Percentiles rank a stretch among this genome's conserved stretches.
Evolutionary conservation across 1,284 basidiomycete species (phyloP).

Genomic region (Ganoderma sinense): DNA sequence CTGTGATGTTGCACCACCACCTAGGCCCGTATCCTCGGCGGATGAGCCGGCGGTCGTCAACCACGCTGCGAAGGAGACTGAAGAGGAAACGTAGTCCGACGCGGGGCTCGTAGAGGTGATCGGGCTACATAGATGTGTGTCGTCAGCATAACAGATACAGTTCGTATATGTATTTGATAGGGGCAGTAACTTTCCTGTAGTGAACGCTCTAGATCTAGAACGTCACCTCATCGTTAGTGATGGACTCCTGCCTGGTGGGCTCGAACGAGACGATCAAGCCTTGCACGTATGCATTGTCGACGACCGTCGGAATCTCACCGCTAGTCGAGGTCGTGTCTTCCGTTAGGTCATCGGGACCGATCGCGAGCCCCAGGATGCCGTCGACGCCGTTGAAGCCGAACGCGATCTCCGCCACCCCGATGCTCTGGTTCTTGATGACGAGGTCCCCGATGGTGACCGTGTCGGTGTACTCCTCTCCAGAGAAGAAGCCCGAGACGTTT

Average conservation of each 20-base stretch:
- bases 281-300: slow-evolving; percentile 53
- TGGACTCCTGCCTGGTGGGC: slow-evolving; percentile 42
- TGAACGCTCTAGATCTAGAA: neutral
- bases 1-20: too few species aligned
- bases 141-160: slow-evolving; percentile 35
- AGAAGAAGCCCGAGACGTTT: slow-evolving; percentile 1
- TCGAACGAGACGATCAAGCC: slow-evolving; percentile 51
- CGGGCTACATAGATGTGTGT: slow-evolving; percentile 41
- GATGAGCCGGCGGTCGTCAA: too few species aligned
- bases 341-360: slow-evolving; percentile 44
- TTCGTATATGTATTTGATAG: neutral
- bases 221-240: slow-evolving; percentile 32
- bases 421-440: slow-evolving; percentile 52
- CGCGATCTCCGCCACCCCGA: slow-evolving; percentile 58
- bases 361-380: slow-evolving; percentile 61
- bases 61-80: too few species aligned
- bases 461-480: slow-evolving; percentile 49
- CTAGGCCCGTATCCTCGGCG: too few species aligned
- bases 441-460: slow-evolving; percentile 42
- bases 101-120: slow-evolving; percentile 55
- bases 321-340: slow-evolving; percentile 41
- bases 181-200: neutral
- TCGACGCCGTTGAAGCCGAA: slow-evolving; percentile 50
- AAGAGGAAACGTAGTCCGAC: slow-evolving; percentile 53
- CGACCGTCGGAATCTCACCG: slow-evolving; percentile 32